phyloP scores from a whole-genome alignment of 805 yeast genomes.

The Metschnikowia dekortorum region DNA sequence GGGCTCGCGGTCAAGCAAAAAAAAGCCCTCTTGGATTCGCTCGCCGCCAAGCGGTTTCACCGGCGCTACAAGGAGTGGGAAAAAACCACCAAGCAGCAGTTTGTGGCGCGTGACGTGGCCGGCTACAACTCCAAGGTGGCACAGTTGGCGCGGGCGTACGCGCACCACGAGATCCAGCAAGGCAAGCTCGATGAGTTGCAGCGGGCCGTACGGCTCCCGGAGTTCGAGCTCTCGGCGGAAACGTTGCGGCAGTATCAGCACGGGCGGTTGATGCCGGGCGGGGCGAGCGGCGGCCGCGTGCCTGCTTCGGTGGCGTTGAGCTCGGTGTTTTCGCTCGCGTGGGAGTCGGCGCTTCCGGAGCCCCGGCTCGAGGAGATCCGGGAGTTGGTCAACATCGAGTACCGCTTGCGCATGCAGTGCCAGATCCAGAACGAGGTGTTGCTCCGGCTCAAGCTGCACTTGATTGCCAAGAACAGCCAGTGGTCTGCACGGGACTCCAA shows the following conservation, averaged over 20 bases:
- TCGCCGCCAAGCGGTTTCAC: conserved; percentile 28
- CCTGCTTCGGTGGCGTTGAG: conserved; percentile 5
- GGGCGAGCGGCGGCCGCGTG: not conserved
- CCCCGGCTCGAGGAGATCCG: conserved; percentile 28
- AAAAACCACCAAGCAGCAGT: conserved; percentile 12
- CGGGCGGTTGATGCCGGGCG: conserved; percentile 13
- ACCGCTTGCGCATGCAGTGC: conserved; percentile 25
- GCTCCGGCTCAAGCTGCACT: conserved; percentile 27
- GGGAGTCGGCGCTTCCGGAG: conserved; percentile 20
- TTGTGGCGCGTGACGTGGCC: conserved; percentile 21
- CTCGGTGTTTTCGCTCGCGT: conserved; percentile 27
- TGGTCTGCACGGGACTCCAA: conserved; percentile 33
- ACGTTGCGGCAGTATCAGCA: conserved; percentile 25
- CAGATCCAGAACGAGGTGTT: conserved; percentile 35
- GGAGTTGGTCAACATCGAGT: conserved; percentile 31
- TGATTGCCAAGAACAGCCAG: conserved; percentile 26
- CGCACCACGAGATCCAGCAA: conserved; percentile 19
- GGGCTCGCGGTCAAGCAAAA: conserved; percentile 2
- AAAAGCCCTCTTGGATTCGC: conserved; percentile 27
- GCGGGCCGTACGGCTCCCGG: conserved; percentile 24
- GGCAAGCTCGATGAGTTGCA: conserved; percentile 22
- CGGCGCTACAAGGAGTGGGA: conserved; percentile 29
- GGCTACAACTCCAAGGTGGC: conserved; percentile 30
- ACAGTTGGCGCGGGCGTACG: conserved; percentile 25
- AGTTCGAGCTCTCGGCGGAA: conserved; percentile 23